phyloP scores from a whole-genome alignment of 2,329 filamentous ascomycete species.

The Diaporthe citriasiana region DNA sequence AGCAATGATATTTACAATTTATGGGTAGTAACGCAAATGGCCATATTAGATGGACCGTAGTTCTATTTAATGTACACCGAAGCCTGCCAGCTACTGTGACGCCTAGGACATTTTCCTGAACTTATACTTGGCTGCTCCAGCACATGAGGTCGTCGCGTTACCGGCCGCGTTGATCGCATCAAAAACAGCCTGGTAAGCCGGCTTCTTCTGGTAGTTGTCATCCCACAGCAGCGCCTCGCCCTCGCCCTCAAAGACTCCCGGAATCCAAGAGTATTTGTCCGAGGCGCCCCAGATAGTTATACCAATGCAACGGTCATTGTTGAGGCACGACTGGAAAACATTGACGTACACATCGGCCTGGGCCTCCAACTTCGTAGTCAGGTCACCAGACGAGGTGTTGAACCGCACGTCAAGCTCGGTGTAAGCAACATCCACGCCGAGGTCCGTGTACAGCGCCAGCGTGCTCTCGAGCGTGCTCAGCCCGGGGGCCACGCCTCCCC shows the following conservation, averaged over 20 bases:
- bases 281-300: slow-evolving; percentile 61
- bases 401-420: slow-evolving; percentile 67
- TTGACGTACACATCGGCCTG: slow-evolving; percentile 64
- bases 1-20: background rate
- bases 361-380: slow-evolving; percentile 48
- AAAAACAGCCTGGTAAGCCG: slow-evolving; percentile 50
- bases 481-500: slow-evolving; percentile 44
- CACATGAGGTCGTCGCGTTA: background rate
- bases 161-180: slow-evolving; percentile 11
- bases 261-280: slow-evolving; percentile 54
- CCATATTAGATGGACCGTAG: background rate
- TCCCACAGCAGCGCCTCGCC: slow-evolving; percentile 59
- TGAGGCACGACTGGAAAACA: slow-evolving; percentile 55
- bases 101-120: background rate
- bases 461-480: slow-evolving; percentile 51
- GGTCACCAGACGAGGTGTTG: slow-evolving; percentile 50
- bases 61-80: background rate
- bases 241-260: slow-evolving; percentile 54
- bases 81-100: too few species aligned
- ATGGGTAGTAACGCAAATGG: too few species aligned
- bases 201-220: slow-evolving; percentile 55
- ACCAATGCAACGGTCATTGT: slow-evolving; percentile 57
- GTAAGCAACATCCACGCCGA: slow-evolving; percentile 63
- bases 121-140: background rate
- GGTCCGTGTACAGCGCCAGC: slow-evolving; percentile 56